phyloP scores from a whole-genome alignment of 169 alveolate genomes.

The Plasmodium fragile region DNA sequence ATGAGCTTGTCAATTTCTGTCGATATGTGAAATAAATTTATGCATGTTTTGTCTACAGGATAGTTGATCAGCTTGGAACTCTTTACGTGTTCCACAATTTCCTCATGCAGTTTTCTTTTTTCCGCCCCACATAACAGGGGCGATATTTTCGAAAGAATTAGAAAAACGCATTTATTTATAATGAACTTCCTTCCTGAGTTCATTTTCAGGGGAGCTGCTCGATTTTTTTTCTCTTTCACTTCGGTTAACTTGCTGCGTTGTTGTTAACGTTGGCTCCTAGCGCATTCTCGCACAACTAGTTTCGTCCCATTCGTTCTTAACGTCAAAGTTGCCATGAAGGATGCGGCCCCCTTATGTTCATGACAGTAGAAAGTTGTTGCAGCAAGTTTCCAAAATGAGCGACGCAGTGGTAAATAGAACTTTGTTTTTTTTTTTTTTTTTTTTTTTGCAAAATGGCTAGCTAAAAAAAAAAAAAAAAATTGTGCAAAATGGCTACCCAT shows the following conservation, averaged over 20 bases:
- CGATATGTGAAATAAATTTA: slow-evolving; percentile 36
- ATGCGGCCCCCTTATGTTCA: background rate
- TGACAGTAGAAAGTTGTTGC: background rate
- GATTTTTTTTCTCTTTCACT: background rate
- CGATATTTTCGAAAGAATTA: slow-evolving; percentile 27
- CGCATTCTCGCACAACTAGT: background rate
- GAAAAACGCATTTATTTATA: slow-evolving; percentile 18
- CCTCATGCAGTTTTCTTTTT: slow-evolving; percentile 10
- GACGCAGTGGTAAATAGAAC: background rate
- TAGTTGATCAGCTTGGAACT: slow-evolving; percentile 20
- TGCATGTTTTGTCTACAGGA: slow-evolving; percentile 37
- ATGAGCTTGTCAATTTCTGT: slow-evolving; percentile 23
- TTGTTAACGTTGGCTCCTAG: background rate
- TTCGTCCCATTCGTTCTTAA: background rate
- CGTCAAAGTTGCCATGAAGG: background rate
- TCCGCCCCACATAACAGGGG: slow-evolving; percentile 13
- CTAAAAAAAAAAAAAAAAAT: background rate
- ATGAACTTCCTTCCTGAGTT: slow-evolving; percentile 1
- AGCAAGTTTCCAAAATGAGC: background rate
- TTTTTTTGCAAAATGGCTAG: slow-evolving; percentile 14
- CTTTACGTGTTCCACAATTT: slow-evolving; percentile 21
- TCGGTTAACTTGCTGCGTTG: background rate
- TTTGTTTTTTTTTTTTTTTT: background rate
- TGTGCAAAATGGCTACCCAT: background rate
- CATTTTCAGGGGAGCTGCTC: background rate